Evolutionary conservation across 1,139 yeast species (phyloP).

Genomic region (Candida frijolesensis): DNA sequence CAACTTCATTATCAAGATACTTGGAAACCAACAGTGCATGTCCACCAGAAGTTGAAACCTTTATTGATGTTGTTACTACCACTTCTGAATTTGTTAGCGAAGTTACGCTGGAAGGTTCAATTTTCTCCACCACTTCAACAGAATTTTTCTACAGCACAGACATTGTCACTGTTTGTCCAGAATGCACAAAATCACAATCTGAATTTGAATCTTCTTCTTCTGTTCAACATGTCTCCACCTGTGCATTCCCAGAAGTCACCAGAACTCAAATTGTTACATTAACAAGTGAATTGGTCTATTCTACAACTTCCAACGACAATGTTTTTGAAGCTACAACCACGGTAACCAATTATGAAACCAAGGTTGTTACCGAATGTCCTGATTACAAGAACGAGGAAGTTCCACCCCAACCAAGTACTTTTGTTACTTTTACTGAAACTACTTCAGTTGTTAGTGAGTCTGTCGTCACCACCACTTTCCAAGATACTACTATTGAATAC

Average conservation of each 20-base stretch:
- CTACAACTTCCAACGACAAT: neutral
- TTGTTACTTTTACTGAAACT: neutral
- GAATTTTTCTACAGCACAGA: neutral
- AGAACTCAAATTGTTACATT: neutral
- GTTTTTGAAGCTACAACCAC: neutral
- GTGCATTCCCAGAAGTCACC: neutral
- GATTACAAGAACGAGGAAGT: neutral
- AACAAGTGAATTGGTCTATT: neutral
- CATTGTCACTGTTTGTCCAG: neutral
- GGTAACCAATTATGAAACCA: neutral
- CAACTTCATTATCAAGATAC: neutral
- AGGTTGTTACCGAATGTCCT: neutral
- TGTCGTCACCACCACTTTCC: neutral
- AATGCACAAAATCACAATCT: neutral
- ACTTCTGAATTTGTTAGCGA: constrained; percentile 7
- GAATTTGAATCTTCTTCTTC: neutral
- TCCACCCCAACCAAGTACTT: neutral
- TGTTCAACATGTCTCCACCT: neutral
- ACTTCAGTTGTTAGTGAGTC: constrained; percentile 3
- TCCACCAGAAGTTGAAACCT: constrained; percentile 2
- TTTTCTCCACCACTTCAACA: constrained; percentile 11
- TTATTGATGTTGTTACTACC: constrained; percentile 1
- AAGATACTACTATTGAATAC: constrained; percentile 1
- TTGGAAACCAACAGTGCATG: constrained; percentile 1
- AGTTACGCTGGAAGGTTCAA: constrained; percentile 1